Conservation (phyloP, 495 filamentous ascomycete species). For the Xylaria venustula region DNA sequence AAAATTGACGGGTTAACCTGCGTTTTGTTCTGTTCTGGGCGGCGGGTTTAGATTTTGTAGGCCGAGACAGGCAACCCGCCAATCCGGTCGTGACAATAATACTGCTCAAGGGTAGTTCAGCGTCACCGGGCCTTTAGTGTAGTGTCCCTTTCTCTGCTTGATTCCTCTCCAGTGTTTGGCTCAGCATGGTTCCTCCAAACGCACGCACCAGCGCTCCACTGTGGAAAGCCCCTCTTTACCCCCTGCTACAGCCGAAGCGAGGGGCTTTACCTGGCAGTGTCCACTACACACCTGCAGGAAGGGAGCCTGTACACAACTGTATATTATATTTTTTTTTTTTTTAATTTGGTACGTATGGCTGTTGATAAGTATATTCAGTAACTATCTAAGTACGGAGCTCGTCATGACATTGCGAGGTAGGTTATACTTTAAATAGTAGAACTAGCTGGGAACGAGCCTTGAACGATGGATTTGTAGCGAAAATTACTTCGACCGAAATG, state of each 20-base stretch:
- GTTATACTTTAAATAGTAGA: no score
- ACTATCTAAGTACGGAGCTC: no score
- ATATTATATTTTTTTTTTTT: no score
- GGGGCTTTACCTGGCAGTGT: background rate
- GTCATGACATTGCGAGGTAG: no score
- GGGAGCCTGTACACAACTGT: no score
- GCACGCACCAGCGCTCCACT: background rate
- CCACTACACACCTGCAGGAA: no score
- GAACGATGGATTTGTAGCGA: background rate
- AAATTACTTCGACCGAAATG: background rate
- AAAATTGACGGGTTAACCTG: no score
- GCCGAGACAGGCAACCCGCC: slow-evolving; percentile 13
- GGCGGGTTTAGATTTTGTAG: slow-evolving; percentile 7
- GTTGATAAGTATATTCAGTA: no score
- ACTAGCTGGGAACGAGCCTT: no score
- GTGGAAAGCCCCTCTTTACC: background rate
- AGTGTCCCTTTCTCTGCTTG: background rate
- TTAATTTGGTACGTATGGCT: no score
- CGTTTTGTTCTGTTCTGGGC: background rate
- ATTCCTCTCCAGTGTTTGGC: background rate
- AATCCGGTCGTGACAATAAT: background rate
- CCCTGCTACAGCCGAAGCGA: slow-evolving; percentile 6
- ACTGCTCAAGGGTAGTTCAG: background rate
- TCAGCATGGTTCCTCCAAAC: background rate
- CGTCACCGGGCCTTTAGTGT: background rate